Evolutionary conservation across 2,329 filamentous ascomycete species (phyloP).

Genomic region (Anthostomella pinea): DNA sequence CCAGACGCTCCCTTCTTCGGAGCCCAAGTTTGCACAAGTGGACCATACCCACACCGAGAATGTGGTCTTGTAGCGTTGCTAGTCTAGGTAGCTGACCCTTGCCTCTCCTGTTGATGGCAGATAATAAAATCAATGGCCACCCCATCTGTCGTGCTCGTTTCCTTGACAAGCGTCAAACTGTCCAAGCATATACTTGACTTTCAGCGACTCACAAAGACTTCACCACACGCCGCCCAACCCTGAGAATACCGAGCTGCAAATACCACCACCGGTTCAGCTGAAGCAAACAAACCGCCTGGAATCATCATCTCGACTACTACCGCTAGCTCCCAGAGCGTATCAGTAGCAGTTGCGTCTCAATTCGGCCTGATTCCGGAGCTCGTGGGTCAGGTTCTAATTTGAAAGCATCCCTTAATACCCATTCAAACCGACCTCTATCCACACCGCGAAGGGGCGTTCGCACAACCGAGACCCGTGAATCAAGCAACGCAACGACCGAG

Average conservation of each 20-base stretch:
- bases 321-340: constrained; percentile 8
- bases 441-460: constrained; percentile 3
- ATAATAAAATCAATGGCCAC: constrained; percentile 14
- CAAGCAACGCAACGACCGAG: constrained; percentile 12
- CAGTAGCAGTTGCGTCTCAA: constrained; percentile 4
- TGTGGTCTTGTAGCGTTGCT: constrained; percentile 17
- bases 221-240: too few relatives aligned
- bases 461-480: constrained; percentile 9
- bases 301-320: constrained; percentile 10
- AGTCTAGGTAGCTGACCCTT: constrained; percentile 16
- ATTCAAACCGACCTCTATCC: constrained; percentile 6
- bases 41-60: constrained; percentile 25
- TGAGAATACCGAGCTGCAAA: too few relatives aligned
- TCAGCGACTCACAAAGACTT: too few relatives aligned
- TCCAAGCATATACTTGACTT: too few relatives aligned
- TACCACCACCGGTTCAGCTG: constrained; percentile 5
- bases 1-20: constrained; percentile 18
- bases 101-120: constrained; percentile 17
- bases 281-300: constrained; percentile 7
- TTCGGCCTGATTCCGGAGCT: constrained; percentile 10
- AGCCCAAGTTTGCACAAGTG: constrained; percentile 25
- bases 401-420: constrained; percentile 1
- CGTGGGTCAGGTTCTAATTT: constrained; percentile 11
- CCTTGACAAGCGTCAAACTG: too few relatives aligned
- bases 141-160: constrained; percentile 14